Conservation (phyloP, 176 grass and related monocot species). For the Eragrostis nindensis region DNA sequence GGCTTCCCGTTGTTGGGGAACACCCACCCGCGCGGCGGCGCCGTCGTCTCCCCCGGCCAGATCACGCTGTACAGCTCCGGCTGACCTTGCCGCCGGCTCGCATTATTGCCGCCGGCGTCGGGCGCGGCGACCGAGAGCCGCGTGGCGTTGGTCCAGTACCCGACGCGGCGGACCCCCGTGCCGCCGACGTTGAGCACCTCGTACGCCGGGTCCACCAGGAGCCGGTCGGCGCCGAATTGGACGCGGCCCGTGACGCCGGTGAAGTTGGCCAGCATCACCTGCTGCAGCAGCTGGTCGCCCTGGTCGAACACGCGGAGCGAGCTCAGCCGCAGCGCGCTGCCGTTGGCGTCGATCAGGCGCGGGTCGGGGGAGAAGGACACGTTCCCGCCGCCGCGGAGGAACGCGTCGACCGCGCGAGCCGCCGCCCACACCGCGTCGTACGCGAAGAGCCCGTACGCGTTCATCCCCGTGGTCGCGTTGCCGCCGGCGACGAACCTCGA, state of each 20-base stretch:
- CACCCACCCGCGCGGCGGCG: conserved; percentile 76
- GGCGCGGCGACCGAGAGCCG: conserved; percentile 51
- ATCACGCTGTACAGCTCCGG: conserved; percentile 60
- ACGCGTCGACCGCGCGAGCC: conserved; percentile 73
- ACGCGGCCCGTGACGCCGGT: conserved; percentile 71
- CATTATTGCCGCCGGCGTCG: not conserved
- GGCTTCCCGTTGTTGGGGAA: conserved; percentile 77
- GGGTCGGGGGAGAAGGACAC: conserved; percentile 70
- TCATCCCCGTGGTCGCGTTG: conserved; percentile 27
- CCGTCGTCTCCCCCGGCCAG: conserved; percentile 80
- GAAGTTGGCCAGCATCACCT: conserved; percentile 65
- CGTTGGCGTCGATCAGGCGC: conserved; percentile 44
- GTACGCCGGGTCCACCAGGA: conserved; percentile 55
- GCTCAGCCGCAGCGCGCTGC: conserved; percentile 53
- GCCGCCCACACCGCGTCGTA: conserved; percentile 81
- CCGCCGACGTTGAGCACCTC: conserved; percentile 84
- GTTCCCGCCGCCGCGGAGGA: conserved; percentile 51
- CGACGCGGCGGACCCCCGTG: conserved; percentile 64
- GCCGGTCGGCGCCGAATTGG: conserved; percentile 41
- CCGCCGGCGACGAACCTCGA: conserved; percentile 36
- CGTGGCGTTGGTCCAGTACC: conserved; percentile 73
- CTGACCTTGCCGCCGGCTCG: not conserved
- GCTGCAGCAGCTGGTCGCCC: conserved; percentile 59
- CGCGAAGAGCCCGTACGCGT: conserved; percentile 72
- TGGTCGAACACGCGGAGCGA: conserved; percentile 65